Base-by-base conservation (phyloP, 345 rosid species). In the Arabidopsis thaliana region DNA sequence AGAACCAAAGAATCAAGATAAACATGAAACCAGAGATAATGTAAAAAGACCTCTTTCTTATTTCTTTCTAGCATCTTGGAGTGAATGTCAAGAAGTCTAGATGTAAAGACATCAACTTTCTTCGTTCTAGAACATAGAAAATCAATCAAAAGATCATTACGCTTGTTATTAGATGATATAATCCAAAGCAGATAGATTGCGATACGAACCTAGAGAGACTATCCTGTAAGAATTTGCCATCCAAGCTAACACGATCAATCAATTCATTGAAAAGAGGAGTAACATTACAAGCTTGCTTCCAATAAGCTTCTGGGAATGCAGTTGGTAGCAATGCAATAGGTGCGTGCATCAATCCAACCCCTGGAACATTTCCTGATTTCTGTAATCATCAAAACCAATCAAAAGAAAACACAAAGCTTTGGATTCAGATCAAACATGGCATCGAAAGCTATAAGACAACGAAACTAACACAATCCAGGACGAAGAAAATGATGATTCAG, bases 251-350 rank as follows among this genome's bases (percentile, higher is more conserved):
- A 61, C 97, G 96, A 85, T 95, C 99, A 32, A 90, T 81, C 38
- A 95, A 90, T 68, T 95, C 93, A 77, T 93, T 95, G 84, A 95
- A 90, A 76, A 95, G 85, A 3, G 97, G 98, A 52, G 97, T 93
- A 73, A 90, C 80, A 45, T 90, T 94, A 81, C 97, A 90, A 40
- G 99, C 99, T 83, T 86, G 87, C 46, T 82, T 85, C 87, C 89
- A 95, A 4, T 86, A 82, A 59, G 56, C 71, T 75, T 89, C 87
- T 0, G 96, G 99, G 79, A 95, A 95, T 62, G 84, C 57, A 38
- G 67, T 65, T 8, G 99, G 99, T 73, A 95, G 67, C 78, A 95
- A 81, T 1, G 99, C 82, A 82, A 95, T 74, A 3, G 98, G 99
- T 25, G 97, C 96, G 71, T 95, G 99, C 36, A 83, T 82, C 91